phyloP scores from a whole-genome alignment of 169 alveolate genomes.

The Plasmodium vivax region DNA sequence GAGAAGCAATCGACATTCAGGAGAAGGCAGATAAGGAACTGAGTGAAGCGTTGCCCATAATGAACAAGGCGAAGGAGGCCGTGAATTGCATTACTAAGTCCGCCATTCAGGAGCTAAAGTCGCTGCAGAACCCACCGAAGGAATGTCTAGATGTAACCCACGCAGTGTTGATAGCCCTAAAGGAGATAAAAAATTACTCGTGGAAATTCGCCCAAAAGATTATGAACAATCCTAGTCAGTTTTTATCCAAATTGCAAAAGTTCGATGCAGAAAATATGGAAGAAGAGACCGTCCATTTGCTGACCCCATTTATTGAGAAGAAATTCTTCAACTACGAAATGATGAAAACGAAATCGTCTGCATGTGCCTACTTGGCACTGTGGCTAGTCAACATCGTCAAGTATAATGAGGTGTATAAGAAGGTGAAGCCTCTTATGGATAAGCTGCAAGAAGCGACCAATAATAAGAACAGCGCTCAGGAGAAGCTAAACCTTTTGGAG shows the following conservation, averaged over 20 bases:
- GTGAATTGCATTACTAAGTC: slow-evolving; percentile 94
- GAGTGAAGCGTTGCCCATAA: slow-evolving; percentile 96
- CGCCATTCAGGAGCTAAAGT: slow-evolving; percentile 94
- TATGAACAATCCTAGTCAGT: slow-evolving; percentile 94
- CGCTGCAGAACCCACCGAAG: slow-evolving; percentile 95
- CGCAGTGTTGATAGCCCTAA: slow-evolving; percentile 91
- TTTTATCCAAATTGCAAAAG: slow-evolving; percentile 90
- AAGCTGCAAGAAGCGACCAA: slow-evolving; percentile 92
- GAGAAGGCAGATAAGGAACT: slow-evolving; percentile 93
- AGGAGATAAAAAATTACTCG: slow-evolving; percentile 92
- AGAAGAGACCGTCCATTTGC: slow-evolving; percentile 90
- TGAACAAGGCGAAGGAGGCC: slow-evolving; percentile 94
- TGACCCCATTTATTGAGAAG: slow-evolving; percentile 90
- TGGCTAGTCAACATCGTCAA: slow-evolving; percentile 95
- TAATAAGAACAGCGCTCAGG: slow-evolving; percentile 91
- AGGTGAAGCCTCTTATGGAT: slow-evolving; percentile 95
- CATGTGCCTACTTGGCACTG: slow-evolving; percentile 95
- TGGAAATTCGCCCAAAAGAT: slow-evolving; percentile 94
- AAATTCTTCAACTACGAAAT: slow-evolving; percentile 92
- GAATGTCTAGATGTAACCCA: slow-evolving; percentile 93
- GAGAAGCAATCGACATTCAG: slow-evolving; percentile 91
- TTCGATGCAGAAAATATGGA: slow-evolving; percentile 95
- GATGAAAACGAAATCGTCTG: slow-evolving; percentile 94
- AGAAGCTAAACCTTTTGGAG: slow-evolving; percentile 91
- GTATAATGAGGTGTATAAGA: slow-evolving; percentile 93